These are phyloP conservation scores for Phaseolus coccineus DNA, from an alignment of 331 rosid species.

Conservation along the genomic window DNA sequence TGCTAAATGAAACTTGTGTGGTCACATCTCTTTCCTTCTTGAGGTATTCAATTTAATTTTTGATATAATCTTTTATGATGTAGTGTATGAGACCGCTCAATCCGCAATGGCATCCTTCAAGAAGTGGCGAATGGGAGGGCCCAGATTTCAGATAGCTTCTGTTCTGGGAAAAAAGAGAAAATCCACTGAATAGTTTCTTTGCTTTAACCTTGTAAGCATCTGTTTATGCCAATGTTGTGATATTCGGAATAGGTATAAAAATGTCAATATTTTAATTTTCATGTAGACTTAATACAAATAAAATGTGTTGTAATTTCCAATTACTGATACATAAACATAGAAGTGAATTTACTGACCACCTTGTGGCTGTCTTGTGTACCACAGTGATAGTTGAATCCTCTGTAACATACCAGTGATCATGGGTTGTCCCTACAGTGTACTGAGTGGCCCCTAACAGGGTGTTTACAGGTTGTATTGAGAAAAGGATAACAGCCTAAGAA, in stretches of 20 bases:
- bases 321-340: background rate
- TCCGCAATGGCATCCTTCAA: conserved; percentile 90
- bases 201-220: conserved; percentile 29
- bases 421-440: background rate
- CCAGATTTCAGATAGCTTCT: conserved; percentile 82
- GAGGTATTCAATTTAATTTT: conserved; percentile 9
- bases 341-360: conserved; percentile 19
- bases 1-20: conserved; percentile 27
- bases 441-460: background rate
- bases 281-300: conserved; percentile 10
- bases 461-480: background rate
- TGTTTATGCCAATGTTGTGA: conserved; percentile 2
- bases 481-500: background rate
- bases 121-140: conserved; percentile 94
- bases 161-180: conserved; percentile 84
- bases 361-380: conserved; percentile 7
- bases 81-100: conserved; percentile 96
- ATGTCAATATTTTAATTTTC: conserved; percentile 14
- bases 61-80: conserved; percentile 39
- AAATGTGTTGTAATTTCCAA: conserved; percentile 26
- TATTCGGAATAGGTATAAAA: conserved; percentile 11
- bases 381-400: background rate
- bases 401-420: background rate
- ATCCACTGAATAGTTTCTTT: conserved; percentile 57
- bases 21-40: conserved; percentile 25